Percentiles rank a stretch among this genome's conserved stretches.
phyloP scores from a whole-genome alignment of 495 filamentous ascomycete genomes.

The Aspergillus saccharolyticus region DNA sequence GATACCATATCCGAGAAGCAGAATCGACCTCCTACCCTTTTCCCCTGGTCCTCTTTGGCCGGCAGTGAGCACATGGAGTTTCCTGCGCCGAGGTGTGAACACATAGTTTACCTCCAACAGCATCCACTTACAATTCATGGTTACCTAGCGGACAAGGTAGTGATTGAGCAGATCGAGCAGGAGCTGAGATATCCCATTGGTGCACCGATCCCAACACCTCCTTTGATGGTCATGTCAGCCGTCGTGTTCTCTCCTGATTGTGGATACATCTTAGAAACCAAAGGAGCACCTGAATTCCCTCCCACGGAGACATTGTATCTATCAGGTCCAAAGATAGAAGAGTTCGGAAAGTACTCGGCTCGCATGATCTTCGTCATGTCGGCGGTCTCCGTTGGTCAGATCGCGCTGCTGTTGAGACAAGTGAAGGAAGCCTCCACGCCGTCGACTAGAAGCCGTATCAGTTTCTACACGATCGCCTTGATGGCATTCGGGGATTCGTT shows the following conservation, averaged over 20 bases:
- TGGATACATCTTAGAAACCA: slow-evolving; percentile 83
- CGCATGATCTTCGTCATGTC: slow-evolving; percentile 64
- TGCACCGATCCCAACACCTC: slow-evolving; percentile 60
- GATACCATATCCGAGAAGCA: slow-evolving; percentile 57
- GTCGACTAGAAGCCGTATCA: slow-evolving; percentile 87
- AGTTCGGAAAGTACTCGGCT: slow-evolving; percentile 60
- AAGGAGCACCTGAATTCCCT: slow-evolving; percentile 68
- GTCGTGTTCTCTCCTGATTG: slow-evolving; percentile 93
- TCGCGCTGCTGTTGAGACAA: slow-evolving; percentile 72
- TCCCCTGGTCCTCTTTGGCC: slow-evolving; percentile 62
- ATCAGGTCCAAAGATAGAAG: slow-evolving; percentile 71
- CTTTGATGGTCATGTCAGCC: slow-evolving; percentile 73
- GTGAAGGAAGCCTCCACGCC: slow-evolving; percentile 90
- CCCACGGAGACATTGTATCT: slow-evolving; percentile 63
- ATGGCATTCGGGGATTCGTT: slow-evolving; percentile 84
- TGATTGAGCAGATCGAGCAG: slow-evolving; percentile 67
- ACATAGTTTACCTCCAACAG: slow-evolving; percentile 81
- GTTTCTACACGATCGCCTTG: slow-evolving; percentile 78
- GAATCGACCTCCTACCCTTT: slow-evolving; percentile 43
- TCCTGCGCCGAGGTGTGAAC: slow-evolving; percentile 76
- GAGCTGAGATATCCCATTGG: slow-evolving; percentile 85
- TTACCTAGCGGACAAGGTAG: slow-evolving; percentile 25
- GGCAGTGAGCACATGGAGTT: slow-evolving; percentile 52
- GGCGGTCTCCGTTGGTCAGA: slow-evolving; percentile 59
- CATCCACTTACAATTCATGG: slow-evolving; percentile 49